phyloP scores from a whole-genome alignment of 2,329 filamentous ascomycete species.

The Herpotrichia juniperi region DNA sequence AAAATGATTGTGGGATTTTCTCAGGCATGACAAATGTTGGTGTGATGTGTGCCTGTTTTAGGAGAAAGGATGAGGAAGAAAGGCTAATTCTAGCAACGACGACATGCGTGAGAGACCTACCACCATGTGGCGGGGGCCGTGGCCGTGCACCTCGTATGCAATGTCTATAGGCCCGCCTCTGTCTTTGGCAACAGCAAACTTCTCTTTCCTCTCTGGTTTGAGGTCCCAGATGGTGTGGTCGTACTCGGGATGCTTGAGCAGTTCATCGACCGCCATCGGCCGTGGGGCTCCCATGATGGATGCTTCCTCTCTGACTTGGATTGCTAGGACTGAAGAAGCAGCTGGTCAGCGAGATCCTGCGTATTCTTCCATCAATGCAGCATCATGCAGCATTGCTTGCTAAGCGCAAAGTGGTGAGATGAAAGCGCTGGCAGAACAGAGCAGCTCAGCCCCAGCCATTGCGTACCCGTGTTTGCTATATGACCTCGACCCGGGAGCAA shows the following conservation, averaged over 20 bases:
- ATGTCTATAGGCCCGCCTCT: conserved; percentile 79
- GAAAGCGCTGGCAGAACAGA: conserved; percentile 5
- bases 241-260: conserved; percentile 70
- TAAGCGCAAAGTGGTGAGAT: neutral
- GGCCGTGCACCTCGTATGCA: conserved; percentile 80
- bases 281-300: conserved; percentile 13
- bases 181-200: conserved; percentile 67
- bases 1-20: neutral
- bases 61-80: conserved; percentile 14
- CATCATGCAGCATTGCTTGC: neutral
- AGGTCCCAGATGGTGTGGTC: conserved; percentile 72
- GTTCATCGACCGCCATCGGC: conserved; percentile 61
- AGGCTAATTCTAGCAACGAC: conserved; percentile 17
- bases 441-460: conserved; percentile 21
- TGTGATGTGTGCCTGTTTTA: conserved; percentile 21
- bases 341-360: conserved; percentile 11
- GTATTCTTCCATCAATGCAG: conserved; percentile 9
- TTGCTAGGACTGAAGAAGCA: neutral
- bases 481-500: neutral
- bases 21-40: conserved; percentile 27
- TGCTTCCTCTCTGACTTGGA: neutral
- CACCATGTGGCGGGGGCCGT: conserved; percentile 72
- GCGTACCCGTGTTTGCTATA: conserved; percentile 1
- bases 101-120: conserved; percentile 58
- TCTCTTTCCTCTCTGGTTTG: conserved; percentile 67